Percentiles rank a stretch among this genome's conserved stretches.
phyloP scores from a whole-genome alignment of 495 filamentous ascomycete genomes.

The Xylaria bambusicola region DNA sequence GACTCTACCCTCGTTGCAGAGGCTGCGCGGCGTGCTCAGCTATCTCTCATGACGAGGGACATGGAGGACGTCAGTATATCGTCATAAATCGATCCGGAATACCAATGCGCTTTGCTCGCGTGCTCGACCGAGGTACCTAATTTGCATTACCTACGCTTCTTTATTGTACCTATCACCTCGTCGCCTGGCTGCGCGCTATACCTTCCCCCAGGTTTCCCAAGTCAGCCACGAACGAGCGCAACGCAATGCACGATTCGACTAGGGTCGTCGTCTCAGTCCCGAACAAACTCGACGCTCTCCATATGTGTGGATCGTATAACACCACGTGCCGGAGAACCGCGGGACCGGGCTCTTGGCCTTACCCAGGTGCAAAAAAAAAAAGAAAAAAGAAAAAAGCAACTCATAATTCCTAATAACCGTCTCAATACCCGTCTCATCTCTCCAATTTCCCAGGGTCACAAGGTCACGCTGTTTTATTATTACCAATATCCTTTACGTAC shows the following conservation, averaged over 20 bases:
- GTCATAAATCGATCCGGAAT: conserved; percentile 18
- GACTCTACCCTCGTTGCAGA: conserved; percentile 91
- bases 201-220: conserved; percentile 4
- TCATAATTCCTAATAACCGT: conserved; percentile 1
- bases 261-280: neutral
- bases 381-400: too few relatives aligned
- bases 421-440: neutral
- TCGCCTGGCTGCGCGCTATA: neutral
- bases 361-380: neutral
- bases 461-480: neutral
- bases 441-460: neutral
- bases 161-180: neutral
- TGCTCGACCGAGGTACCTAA: neutral
- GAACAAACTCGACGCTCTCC: conserved; percentile 8
- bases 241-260: conserved; percentile 10
- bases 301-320: conserved; percentile 5
- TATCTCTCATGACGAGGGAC: conserved; percentile 83
- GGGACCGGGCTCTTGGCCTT: neutral
- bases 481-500: too few relatives aligned
- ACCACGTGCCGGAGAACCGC: conserved; percentile 13
- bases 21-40: conserved; percentile 88
- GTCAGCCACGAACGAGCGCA: neutral
- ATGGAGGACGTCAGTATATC: conserved; percentile 67
- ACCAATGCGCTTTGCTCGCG: neutral
- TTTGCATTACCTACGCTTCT: conserved; percentile 5